Conservation (phyloP, 192 early-diverging fungal species). For the Globomyces pollinis-pini region DNA sequence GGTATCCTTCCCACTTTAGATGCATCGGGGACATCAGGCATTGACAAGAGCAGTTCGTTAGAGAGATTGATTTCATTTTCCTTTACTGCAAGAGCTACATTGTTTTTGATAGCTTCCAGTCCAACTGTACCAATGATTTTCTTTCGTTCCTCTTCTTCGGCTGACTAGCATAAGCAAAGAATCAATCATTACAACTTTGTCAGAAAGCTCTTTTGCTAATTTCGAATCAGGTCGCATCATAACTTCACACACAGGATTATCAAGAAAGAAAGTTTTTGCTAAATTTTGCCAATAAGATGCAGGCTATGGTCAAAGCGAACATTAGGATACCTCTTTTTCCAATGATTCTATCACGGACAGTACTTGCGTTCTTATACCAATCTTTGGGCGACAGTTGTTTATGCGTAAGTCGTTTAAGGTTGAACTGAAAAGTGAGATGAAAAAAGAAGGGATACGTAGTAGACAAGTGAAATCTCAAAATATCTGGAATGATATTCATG, state of each 20-base stretch:
- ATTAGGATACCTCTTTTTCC: conserved; percentile 22
- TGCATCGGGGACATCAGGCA: conserved; percentile 64
- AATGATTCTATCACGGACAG: conserved; percentile 53
- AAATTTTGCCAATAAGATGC: conserved; percentile 49
- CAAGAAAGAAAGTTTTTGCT: conserved; percentile 45
- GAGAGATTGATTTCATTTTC: conserved; percentile 50
- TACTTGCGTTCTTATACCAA: conserved; percentile 44
- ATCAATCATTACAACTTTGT: too few relatives aligned
- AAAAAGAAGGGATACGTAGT: background rate
- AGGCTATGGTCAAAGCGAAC: conserved; percentile 12
- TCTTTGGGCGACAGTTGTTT: conserved; percentile 17
- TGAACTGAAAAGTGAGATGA: conserved; percentile 10
- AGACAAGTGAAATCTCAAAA: conserved; percentile 35
- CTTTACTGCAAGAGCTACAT: conserved; percentile 28
- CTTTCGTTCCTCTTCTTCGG: conserved; percentile 26
- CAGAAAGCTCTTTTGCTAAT: conserved; percentile 39
- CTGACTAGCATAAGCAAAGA: too few relatives aligned
- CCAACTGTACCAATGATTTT: conserved; percentile 38
- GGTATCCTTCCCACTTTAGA: conserved; percentile 38
- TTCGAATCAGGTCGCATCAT: conserved; percentile 43
- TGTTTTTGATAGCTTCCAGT: conserved; percentile 25
- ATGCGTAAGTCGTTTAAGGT: conserved; percentile 30
- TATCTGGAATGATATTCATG: conserved; percentile 40
- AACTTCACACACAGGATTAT: conserved; percentile 48
- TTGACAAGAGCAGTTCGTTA: conserved; percentile 37